A percentile compares a stretch with the other conserved stretches of the same genome.
Conservation (phyloP, 345 rosid species). For the Orychophragmus violaceus region DNA sequence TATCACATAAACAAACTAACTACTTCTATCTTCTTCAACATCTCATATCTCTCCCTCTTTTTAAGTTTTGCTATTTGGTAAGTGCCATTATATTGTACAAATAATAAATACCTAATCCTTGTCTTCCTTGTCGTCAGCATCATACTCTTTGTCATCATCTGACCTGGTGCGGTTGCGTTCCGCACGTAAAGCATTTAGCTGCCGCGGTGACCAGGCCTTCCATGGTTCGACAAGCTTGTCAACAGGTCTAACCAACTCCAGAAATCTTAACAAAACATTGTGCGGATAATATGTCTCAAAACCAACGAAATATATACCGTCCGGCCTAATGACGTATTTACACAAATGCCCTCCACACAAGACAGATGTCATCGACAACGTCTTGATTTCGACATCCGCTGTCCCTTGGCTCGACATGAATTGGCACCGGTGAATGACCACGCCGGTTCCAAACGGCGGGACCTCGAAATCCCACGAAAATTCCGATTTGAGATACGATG, state of each 20-base stretch:
- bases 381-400: slow-evolving; percentile 20
- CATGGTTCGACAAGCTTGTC: slow-evolving; percentile 31
- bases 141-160: neutral
- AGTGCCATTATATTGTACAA: neutral
- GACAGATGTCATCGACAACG: slow-evolving; percentile 28
- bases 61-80: neutral
- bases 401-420: slow-evolving; percentile 32
- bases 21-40: neutral
- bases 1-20: neutral
- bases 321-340: slow-evolving; percentile 20
- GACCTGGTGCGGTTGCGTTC: neutral
- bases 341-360: slow-evolving; percentile 30
- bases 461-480: slow-evolving; percentile 26
- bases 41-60: neutral
- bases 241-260: slow-evolving; percentile 28
- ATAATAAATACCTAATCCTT: slow-evolving; percentile 5
- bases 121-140: neutral
- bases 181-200: slow-evolving; percentile 20
- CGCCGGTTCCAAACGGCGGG: slow-evolving; percentile 27
- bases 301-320: slow-evolving; percentile 29
- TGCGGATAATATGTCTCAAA: slow-evolving; percentile 25
- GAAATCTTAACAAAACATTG: slow-evolving; percentile 15
- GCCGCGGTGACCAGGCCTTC: slow-evolving; percentile 31
- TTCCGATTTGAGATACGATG: neutral
- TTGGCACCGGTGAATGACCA: slow-evolving; percentile 23